Conservation (phyloP, 768 basidiomycete species). For the Suillus weaverae region DNA sequence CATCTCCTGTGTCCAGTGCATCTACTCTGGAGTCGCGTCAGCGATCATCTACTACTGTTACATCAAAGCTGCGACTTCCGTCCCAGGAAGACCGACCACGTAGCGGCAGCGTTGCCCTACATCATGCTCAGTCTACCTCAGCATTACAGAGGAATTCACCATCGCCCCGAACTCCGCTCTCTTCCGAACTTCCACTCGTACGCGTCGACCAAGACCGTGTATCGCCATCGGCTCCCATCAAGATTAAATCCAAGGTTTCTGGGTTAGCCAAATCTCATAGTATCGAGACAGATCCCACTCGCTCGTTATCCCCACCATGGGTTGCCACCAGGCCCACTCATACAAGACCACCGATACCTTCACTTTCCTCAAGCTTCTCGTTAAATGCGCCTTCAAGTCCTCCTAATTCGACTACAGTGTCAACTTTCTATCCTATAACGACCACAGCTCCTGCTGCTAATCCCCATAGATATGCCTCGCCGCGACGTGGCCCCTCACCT, state of each 20-base stretch:
- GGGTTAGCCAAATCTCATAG: slow-evolving; percentile 39
- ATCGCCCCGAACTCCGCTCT: slow-evolving; percentile 11
- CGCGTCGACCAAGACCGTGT: slow-evolving; percentile 14
- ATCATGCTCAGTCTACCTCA: slow-evolving; percentile 28
- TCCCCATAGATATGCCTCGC: slow-evolving; percentile 50
- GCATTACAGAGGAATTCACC: slow-evolving; percentile 17
- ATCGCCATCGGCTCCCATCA: slow-evolving; percentile 27
- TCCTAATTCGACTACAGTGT: slow-evolving; percentile 16
- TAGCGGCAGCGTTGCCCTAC: slow-evolving; percentile 27
- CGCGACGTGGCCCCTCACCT: slow-evolving; percentile 36
- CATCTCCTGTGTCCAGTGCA: slow-evolving; percentile 10
- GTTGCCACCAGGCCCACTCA: slow-evolving; percentile 32
- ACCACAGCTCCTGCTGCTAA: slow-evolving; percentile 55
- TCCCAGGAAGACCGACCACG: slow-evolving; percentile 34
- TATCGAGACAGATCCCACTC: slow-evolving; percentile 27
- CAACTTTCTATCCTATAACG: slow-evolving; percentile 55
- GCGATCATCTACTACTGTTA: slow-evolving; percentile 27
- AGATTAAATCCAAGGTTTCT: slow-evolving; percentile 66
- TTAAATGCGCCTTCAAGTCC: slow-evolving; percentile 28
- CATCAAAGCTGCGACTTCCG: slow-evolving; percentile 27
- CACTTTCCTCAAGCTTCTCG: slow-evolving; percentile 28
- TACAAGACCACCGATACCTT: slow-evolving; percentile 28
- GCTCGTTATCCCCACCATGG: slow-evolving; percentile 36
- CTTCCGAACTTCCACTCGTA: slow-evolving; percentile 16
- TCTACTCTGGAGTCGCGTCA: slow-evolving; percentile 29